Evolutionary conservation across 345 rosid genomes (phyloP).

Genomic region (Pistacia atlantica): DNA sequence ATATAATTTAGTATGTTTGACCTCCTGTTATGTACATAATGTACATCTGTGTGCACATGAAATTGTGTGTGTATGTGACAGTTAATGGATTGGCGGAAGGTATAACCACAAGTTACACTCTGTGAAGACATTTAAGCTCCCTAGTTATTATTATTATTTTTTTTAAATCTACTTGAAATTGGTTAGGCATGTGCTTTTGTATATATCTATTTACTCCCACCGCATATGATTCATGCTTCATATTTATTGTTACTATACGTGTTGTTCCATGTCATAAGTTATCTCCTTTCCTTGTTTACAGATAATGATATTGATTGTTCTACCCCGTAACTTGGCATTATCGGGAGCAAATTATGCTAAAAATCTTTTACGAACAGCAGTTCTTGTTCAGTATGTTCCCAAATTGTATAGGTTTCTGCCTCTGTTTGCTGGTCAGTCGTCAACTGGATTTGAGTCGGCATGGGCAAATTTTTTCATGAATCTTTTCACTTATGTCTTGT

Average conservation of each 20-base stretch:
- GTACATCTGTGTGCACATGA: no score
- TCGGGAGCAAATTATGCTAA: slow-evolving; percentile 71
- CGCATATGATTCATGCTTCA: slow-evolving; percentile 7
- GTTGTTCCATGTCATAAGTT: not conserved
- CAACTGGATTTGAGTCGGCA: slow-evolving; percentile 77
- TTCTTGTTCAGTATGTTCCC: slow-evolving; percentile 78
- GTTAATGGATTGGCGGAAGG: no score
- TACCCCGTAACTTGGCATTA: slow-evolving; percentile 36
- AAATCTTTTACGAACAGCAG: slow-evolving; percentile 37
- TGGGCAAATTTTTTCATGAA: slow-evolving; percentile 15
- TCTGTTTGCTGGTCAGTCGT: slow-evolving; percentile 74
- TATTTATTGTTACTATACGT: not conserved
- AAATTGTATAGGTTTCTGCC: slow-evolving; percentile 73
- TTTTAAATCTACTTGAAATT: no score
- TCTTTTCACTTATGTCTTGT: slow-evolving; percentile 23
- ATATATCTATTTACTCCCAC: not conserved
- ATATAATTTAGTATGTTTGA: not conserved
- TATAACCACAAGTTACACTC: no score
- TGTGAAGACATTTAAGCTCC: not conserved
- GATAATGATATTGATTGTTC: slow-evolving; percentile 52
- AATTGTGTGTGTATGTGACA: no score
- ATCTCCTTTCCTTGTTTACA: slow-evolving; percentile 31
- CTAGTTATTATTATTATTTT: no score
- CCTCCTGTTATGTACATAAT: no score
- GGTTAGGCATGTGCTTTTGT: not conserved